Conservation (phyloP, 2,329 filamentous ascomycete species). For the Fusarium sp. region DNA sequence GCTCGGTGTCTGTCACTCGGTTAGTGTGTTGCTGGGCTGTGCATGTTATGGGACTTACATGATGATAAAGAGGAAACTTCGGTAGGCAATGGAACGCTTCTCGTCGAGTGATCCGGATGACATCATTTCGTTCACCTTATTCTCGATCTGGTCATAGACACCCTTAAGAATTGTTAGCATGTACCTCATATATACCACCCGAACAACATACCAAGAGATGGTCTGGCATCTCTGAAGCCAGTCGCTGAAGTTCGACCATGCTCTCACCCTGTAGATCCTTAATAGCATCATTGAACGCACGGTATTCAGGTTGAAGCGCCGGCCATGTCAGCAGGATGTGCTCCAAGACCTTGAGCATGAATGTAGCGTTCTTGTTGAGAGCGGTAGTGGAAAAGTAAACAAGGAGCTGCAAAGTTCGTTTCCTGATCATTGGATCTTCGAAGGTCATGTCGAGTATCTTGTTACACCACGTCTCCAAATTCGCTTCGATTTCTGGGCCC, state of each 20-base stretch:
- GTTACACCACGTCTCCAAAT: conserved; percentile 78
- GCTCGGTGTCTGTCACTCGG: conserved; percentile 75
- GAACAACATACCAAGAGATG: conserved; percentile 74
- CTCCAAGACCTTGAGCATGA: conserved; percentile 90
- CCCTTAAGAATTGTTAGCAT: conserved; percentile 58
- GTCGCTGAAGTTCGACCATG: conserved; percentile 86
- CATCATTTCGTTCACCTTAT: conserved; percentile 83
- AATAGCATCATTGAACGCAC: conserved; percentile 85
- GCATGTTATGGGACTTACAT: conserved; percentile 63
- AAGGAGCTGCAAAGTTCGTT: conserved; percentile 82
- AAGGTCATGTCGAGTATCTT: conserved; percentile 77
- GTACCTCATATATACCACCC: background rate
- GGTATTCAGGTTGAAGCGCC: conserved; percentile 75
- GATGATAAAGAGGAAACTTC: conserved; percentile 93
- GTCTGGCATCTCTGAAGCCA: conserved; percentile 92
- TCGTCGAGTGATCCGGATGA: conserved; percentile 79
- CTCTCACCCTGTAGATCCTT: conserved; percentile 88
- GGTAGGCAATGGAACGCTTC: conserved; percentile 85
- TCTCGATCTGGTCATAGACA: conserved; percentile 88
- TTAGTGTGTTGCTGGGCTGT: conserved; percentile 19
- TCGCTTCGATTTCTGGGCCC: conserved; percentile 68
- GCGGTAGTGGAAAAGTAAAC: conserved; percentile 87
- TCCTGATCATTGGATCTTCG: conserved; percentile 86
- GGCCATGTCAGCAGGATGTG: conserved; percentile 89
- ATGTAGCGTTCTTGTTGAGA: conserved; percentile 78